Percentiles rank a stretch among this genome's conserved stretches.
phyloP scores from a whole-genome alignment of 352 stramenopile species.

The Pythium monospermum region DNA sequence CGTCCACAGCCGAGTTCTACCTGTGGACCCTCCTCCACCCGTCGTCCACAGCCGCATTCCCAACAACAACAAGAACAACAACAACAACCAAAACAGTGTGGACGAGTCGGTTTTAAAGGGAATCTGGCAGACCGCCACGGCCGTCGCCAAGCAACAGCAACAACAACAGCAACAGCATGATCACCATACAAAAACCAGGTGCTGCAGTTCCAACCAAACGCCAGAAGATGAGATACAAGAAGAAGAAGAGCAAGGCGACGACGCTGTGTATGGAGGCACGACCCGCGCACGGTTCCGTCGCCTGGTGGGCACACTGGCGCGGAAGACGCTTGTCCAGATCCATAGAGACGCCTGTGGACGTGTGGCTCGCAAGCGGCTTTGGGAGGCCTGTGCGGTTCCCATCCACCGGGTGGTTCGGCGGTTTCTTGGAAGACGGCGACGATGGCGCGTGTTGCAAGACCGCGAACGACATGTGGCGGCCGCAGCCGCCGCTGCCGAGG shows the following conservation, averaged over 20 bases:
- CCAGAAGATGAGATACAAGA: too few relatives aligned
- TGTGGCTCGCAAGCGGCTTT: constrained; percentile 20
- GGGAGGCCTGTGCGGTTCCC: constrained; percentile 12
- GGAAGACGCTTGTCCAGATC: constrained; percentile 21
- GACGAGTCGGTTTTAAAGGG: not conserved
- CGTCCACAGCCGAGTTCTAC: too few relatives aligned
- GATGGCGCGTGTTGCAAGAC: not conserved
- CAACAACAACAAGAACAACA: too few relatives aligned
- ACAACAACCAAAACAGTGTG: not conserved
- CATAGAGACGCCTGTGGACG: constrained; percentile 11
- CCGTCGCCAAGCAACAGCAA: not conserved
- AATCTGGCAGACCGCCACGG: not conserved
- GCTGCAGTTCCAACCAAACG: too few relatives aligned
- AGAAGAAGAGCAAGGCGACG: too few relatives aligned
- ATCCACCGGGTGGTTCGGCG: constrained; percentile 15
- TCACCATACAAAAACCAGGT: too few relatives aligned
- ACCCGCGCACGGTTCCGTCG: constrained; percentile 34
- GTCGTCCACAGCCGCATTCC: too few relatives aligned
- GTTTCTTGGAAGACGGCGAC: constrained; percentile 20
- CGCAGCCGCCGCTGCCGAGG: not conserved
- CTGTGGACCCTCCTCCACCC: too few relatives aligned
- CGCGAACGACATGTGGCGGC: not conserved
- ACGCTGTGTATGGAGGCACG: too few relatives aligned
- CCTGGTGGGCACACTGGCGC: constrained; percentile 31
- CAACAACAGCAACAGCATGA: not conserved